phyloP scores from a whole-genome alignment of 1,284 basidiomycete genomes.

The Melampsora occidentalis region DNA sequence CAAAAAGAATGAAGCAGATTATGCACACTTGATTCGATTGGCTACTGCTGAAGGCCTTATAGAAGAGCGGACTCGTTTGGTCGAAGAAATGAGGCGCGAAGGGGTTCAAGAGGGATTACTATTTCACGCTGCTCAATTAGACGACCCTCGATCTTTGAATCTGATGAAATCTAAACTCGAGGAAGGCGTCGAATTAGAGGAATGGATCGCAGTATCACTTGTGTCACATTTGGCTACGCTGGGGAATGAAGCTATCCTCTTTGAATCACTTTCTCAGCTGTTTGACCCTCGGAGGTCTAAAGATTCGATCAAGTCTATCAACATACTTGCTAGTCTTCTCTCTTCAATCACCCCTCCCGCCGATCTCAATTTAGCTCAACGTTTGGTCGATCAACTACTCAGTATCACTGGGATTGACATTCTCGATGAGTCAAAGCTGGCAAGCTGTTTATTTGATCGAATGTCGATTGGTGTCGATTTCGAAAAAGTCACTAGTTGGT shows the following conservation, averaged over 20 bases:
- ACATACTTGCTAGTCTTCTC: constrained; percentile 4
- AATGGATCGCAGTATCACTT: constrained; percentile 22
- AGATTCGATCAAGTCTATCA: background rate
- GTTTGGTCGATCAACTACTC: constrained; percentile 7
- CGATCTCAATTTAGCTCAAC: background rate
- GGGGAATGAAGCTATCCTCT: constrained; percentile 1
- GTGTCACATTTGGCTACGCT: background rate
- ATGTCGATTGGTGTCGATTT: background rate
- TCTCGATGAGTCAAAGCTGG: background rate
- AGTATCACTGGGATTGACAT: constrained; percentile 20
- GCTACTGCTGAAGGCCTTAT: constrained; percentile 5
- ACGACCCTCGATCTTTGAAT: background rate
- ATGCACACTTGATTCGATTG: constrained; percentile 17
- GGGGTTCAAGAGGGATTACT: constrained; percentile 1
- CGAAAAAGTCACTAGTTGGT: constrained; percentile 18
- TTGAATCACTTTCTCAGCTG: constrained; percentile 7
- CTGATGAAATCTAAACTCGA: constrained; percentile 11
- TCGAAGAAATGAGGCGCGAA: background rate
- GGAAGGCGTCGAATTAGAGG: background rate
- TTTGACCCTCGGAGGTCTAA: background rate
- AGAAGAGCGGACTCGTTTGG: background rate
- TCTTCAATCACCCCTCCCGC: constrained; percentile 7
- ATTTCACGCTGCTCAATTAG: constrained; percentile 20
- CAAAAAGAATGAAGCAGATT: background rate
- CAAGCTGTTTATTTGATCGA: constrained; percentile 10